Evolutionary conservation across 140 eudicot genomes (phyloP), one percentile per base, ranked within the genome.

Genomic region (Erigeron philadelphicus): DNA sequence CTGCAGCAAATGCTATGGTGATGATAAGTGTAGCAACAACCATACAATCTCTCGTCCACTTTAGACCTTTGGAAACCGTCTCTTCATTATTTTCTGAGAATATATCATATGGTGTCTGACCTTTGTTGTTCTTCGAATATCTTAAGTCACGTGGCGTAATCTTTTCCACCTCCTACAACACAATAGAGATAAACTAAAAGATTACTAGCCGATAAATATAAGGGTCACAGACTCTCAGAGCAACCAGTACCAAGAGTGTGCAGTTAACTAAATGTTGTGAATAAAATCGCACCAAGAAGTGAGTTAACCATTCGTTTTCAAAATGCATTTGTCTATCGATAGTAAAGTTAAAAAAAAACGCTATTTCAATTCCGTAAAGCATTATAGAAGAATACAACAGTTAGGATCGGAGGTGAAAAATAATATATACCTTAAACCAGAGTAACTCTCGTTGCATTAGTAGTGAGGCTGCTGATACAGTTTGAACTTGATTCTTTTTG

Each of bases 361-460:
- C 25, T 21, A 21, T 21, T 21, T 21, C 25, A 21, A 21, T 21
- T 21, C 25, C 25, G 12, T 49, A 49, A 49, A 21, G 25, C 25
- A 31, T 1, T 4, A 31, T 31, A 5, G 12, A 13, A 50, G 6
- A 52, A 52, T 11, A 11, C 18, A 52, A 52, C 18, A 11, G 17
- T 1, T n/a, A 7, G 31, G 0, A 16, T 15, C 6, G 9, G 35
- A 0, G 38, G 38, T 12, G 11, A 35, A 60, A 35, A 23, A 60
- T 7, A 60, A 35, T 9, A 60, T 7, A 47, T 40, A 79, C 87
- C 82, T 75, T 70, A 47, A 83, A 83, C 84, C 87, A 83, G 7
- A 75, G 40, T 64, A 83, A 62, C 16, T 82, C 87, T 6, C 73
- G 81, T 21, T 82, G 87, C 87, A 82, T 79, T 12, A 78, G 76